Evolutionary conservation across 2,329 filamentous ascomycete species (phyloP), one percentile per base, ranked within the genome.

Genomic region (Cephalotrichum gorgonifer): DNA sequence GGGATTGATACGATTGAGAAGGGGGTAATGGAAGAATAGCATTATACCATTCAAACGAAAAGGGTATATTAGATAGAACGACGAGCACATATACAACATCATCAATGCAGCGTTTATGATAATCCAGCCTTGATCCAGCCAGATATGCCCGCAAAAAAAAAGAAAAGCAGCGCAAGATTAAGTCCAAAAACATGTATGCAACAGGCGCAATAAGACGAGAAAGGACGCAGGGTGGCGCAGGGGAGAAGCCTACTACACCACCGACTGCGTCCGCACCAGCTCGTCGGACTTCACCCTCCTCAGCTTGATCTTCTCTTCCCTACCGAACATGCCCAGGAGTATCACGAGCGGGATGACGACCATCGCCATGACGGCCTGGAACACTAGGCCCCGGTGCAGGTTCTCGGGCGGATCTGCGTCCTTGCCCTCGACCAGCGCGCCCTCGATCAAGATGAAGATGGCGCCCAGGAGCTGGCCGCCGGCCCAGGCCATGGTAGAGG

Each of bases 401-500:
- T 89, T 85, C 17, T 67, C 64, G 0, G 84, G 83, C 14, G 85
- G 86, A 31, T 66, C 57, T 1, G 70, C 79, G 15, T 67, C 62
- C 9, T 62, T 58, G 0, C 70, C 72, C 1, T 69, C 78, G 54
- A 79, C 78, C 53, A 97, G 71, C 17, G 84, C 86, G 62, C 89
- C 84, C 68, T 87, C 86, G 50, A 91, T 67, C 27, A 98, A 69
- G 58, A 96, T 86, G 60, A 96, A 95, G 26, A 90, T 67, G 2
- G 81, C 90, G 12, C 93, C 93, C 1, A 94, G 67, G 7, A 96
- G 66, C 69, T 97, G 91, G 0, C 93, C 91, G 6, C 85, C 85
- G 1, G 79, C 78, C 93, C 93, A 97, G 58, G 85, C 86, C 22
- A 94, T 72, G 26, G 86, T 88, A 53, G 81, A 86, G 1, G 86